Conservation (phyloP, 2,329 filamentous ascomycete species). For the Aspergillus sp. region DNA sequence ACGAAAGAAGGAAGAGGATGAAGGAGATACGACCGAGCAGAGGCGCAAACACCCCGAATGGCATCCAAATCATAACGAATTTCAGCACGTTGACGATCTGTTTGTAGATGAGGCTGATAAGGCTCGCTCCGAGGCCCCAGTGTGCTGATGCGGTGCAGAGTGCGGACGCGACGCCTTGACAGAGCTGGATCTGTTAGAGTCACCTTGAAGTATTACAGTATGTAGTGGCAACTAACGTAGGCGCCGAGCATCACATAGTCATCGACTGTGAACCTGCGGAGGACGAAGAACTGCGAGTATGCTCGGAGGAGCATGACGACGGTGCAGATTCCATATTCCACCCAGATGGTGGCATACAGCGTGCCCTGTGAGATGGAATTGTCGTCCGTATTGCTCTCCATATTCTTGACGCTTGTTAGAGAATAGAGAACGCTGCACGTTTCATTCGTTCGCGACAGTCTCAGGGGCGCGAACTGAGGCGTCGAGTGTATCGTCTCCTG, state of each 20-base stretch:
- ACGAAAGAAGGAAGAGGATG: background rate
- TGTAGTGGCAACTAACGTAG: background rate
- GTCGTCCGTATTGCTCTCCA: background rate
- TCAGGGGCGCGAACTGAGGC: no score
- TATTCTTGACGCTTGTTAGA: background rate
- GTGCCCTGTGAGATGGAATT: background rate
- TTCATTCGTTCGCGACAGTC: background rate
- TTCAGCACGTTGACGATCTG: background rate
- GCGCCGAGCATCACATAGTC: slow-evolving; percentile 6
- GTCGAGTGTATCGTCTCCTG: background rate
- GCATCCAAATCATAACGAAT: slow-evolving; percentile 2
- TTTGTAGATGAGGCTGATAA: background rate
- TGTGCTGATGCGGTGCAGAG: background rate
- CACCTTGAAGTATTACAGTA: background rate
- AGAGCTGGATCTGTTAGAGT: background rate
- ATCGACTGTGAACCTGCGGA: background rate
- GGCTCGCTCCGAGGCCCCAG: slow-evolving; percentile 1
- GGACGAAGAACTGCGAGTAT: background rate
- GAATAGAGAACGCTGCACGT: no score
- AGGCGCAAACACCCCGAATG: background rate
- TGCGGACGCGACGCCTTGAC: background rate
- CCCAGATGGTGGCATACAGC: slow-evolving; percentile 5
- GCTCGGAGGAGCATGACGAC: slow-evolving; percentile 3
- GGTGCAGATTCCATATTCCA: slow-evolving; percentile 3
- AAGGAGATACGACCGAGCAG: slow-evolving; percentile 4